These are phyloP conservation scores for Vanrija sp. DNA, from an alignment of 1,284 basidiomycete genomes.

Conservation along the genomic window DNA sequence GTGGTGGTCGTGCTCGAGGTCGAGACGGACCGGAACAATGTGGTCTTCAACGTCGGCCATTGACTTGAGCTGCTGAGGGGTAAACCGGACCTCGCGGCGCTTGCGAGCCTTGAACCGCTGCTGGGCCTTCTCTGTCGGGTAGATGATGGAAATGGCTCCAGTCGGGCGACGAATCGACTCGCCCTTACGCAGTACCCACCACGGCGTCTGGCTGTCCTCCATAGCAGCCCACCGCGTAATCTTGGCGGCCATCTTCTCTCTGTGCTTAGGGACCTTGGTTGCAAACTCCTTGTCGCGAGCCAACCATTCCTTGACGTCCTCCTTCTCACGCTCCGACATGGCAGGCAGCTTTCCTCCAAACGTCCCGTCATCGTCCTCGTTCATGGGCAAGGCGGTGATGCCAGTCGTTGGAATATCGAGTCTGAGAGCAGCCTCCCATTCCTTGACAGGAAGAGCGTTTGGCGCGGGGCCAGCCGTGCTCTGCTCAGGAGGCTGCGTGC, in stretches of 20 bases:
- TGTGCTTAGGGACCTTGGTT: slow-evolving; percentile 38
- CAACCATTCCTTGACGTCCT: slow-evolving; percentile 56
- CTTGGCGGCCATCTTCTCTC: slow-evolving; percentile 33
- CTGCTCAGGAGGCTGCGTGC: slow-evolving; percentile 15
- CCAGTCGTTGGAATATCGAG: slow-evolving; percentile 63
- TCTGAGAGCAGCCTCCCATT: slow-evolving; percentile 48
- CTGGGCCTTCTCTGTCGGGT: slow-evolving; percentile 53
- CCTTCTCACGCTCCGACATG: slow-evolving; percentile 54
- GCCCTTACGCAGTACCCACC: slow-evolving; percentile 41
- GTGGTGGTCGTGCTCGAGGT: slow-evolving; percentile 85
- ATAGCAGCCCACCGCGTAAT: slow-evolving; percentile 46
- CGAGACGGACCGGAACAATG: slow-evolving; percentile 88
- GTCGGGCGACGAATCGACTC: slow-evolving; percentile 25
- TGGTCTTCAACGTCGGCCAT: slow-evolving; percentile 47
- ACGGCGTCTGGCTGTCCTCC: slow-evolving; percentile 52
- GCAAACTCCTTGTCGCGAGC: slow-evolving; percentile 54
- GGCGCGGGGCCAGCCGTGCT: slow-evolving; percentile 15
- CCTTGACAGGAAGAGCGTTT: slow-evolving; percentile 41
- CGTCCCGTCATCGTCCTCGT: slow-evolving; percentile 49
- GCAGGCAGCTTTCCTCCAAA: slow-evolving; percentile 56
- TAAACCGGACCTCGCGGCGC: slow-evolving; percentile 57
- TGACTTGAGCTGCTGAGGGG: slow-evolving; percentile 43
- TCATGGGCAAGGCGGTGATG: slow-evolving; percentile 61
- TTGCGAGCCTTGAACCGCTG: slow-evolving; percentile 52
- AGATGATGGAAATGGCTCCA: slow-evolving; percentile 64